Percentiles rank a stretch among this genome's conserved stretches.
These are phyloP conservation scores for Colletotrichum sp. DNA, from an alignment of 2,329 filamentous ascomycete species.

Conservation along the genomic window DNA sequence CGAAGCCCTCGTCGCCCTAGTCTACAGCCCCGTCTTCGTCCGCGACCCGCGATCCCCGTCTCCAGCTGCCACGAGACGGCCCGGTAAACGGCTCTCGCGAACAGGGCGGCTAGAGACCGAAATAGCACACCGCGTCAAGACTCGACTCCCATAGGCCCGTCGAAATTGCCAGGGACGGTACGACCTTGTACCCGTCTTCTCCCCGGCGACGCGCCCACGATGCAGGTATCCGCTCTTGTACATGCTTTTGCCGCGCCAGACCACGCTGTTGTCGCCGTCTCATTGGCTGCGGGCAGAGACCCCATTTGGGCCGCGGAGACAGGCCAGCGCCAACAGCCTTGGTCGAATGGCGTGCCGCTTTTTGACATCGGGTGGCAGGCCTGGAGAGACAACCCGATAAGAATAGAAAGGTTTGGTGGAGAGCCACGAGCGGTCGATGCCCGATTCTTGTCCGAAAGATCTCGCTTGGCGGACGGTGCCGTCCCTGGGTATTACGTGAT, in stretches of 20 bases:
- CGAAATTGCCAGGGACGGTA: not conserved
- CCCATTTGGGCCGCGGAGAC: not conserved
- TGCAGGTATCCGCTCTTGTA: conserved; percentile 14
- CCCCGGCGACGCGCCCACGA: conserved; percentile 14
- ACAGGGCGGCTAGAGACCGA: not conserved
- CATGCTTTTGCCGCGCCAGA: conserved; percentile 22
- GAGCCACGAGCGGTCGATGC: not conserved
- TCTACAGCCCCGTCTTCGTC: not conserved
- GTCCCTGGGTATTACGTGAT: not conserved
- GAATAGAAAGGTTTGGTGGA: conserved; percentile 1
- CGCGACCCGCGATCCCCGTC: not conserved
- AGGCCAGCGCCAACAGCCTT: conserved; percentile 10
- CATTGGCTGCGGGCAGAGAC: not conserved
- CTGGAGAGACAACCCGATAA: conserved; percentile 4
- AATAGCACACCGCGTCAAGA: conserved; percentile 12
- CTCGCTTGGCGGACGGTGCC: not conserved
- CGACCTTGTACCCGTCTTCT: not conserved
- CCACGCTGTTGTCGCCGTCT: not conserved
- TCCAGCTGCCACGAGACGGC: not conserved
- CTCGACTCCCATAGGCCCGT: not conserved
- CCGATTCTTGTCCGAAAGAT: not conserved
- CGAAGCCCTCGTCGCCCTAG: not conserved
- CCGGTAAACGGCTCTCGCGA: not conserved
- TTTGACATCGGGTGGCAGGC: not conserved
- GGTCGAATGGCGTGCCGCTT: not conserved